Evolutionary conservation across 768 basidiomycete genomes (phyloP).

Genomic region (Myochromella boudieri): DNA sequence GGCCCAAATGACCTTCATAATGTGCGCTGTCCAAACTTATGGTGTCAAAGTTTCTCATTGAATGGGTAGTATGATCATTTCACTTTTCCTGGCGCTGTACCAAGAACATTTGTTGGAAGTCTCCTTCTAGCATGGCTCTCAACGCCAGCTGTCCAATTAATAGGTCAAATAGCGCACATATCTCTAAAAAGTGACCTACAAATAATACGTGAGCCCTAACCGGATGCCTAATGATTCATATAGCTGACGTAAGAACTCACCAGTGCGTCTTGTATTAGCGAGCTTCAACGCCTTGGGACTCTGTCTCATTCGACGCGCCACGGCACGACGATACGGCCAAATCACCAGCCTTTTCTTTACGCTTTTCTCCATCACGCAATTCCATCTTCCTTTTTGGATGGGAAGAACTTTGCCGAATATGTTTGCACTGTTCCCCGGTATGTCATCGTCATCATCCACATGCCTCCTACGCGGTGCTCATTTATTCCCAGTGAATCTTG

Average conservation of each 20-base stretch:
- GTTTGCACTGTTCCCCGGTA: constrained; percentile 83
- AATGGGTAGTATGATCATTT: constrained; percentile 77
- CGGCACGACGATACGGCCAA: constrained; percentile 63
- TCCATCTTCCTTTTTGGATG: constrained; percentile 93
- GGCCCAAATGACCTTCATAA: no score
- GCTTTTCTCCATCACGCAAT: constrained; percentile 77
- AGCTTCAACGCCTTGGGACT: constrained; percentile 62
- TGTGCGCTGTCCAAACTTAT: constrained; percentile 34
- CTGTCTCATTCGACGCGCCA: constrained; percentile 60
- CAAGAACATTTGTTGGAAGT: constrained; percentile 84
- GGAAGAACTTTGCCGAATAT: constrained; percentile 93
- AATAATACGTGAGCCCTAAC: constrained; percentile 53
- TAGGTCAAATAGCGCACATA: constrained; percentile 40
- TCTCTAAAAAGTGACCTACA: constrained; percentile 68
- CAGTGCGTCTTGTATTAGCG: constrained; percentile 78
- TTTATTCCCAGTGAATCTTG: constrained; percentile 51
- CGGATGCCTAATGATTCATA: not conserved
- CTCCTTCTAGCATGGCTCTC: constrained; percentile 62
- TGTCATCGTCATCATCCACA: constrained; percentile 7
- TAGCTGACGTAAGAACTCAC: not conserved
- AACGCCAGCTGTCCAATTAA: constrained; percentile 46
- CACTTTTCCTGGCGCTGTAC: constrained; percentile 84
- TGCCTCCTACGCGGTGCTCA: not conserved
- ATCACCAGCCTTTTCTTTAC: constrained; percentile 57
- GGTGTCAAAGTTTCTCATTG: constrained; percentile 1